Evolutionary conservation across 495 filamentous ascomycete species (phyloP), one percentile per base, ranked within the genome.

Genomic region (Cudoniella acicularis): DNA sequence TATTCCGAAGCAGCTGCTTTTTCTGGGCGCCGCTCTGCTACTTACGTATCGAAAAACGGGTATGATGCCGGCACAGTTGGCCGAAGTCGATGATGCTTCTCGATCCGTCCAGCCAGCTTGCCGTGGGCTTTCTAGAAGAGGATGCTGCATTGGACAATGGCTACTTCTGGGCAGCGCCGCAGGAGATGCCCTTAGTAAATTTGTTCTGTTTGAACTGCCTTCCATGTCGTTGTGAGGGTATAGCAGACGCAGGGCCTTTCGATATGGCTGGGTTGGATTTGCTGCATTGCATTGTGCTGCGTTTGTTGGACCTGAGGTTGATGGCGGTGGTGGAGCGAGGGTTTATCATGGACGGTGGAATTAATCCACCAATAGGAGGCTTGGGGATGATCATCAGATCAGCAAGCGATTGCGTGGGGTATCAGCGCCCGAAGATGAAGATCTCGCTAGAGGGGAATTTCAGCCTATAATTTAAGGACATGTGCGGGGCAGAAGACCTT

Each of bases 321-420:
- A 52, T 58, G 51, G 43, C 23, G 49, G 61, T 40, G 18, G 49
- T 43, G 27, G 49, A 42, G 36, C 26, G 22, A 10, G 20, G 18
- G 23, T 42, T 45, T 48, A 22, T 45, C 13, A 17, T 50, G 4
- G 1, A 16, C 43, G 62, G 61, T 54, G 57, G 49, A 60, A 46
- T 64, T 67, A 30, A 60, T 64, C 65, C 65, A 64, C 65, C 55
- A 67, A 57, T 58, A 2, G 55, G 1, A 24, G 13, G 2, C 1
- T 2, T 10, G 21, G 16, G 4, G 3, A 1, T 42, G 56, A 60
- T 56, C 52, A 60, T 62, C 47, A 46, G 52, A 57, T 61, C 51
- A 49, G 17, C 54, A 49, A 42, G 23, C 21, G 24, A 26, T n/a
- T 17, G 57, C 62, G 62, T 65, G 62, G 62, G 62, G 62, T 65